Conservation (phyloP, 345 rosid species). For the Aethionema arabicum region DNA sequence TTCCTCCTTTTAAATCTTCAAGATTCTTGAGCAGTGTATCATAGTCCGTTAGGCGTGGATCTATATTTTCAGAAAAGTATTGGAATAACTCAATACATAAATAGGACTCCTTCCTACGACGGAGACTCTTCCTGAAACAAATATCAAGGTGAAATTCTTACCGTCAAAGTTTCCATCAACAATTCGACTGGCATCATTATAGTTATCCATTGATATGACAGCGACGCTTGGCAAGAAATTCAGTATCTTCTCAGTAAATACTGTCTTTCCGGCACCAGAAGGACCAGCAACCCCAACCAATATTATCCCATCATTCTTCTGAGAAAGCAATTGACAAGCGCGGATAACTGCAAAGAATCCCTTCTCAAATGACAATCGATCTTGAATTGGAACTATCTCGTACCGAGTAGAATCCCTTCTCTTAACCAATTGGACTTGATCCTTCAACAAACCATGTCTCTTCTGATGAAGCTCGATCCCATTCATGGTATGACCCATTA, state of each 20-base stretch:
- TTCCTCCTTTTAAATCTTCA: constrained; percentile 76
- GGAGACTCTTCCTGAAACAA: not conserved
- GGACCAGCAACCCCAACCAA: constrained; percentile 95
- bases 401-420: constrained; percentile 67
- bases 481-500: constrained; percentile 56
- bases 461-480: constrained; percentile 56
- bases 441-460: constrained; percentile 75
- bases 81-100: constrained; percentile 14
- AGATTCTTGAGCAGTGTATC: constrained; percentile 84
- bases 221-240: constrained; percentile 87
- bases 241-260: constrained; percentile 87
- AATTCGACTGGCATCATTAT: constrained; percentile 83
- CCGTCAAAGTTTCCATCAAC: constrained; percentile 98
- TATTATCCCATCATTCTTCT: constrained; percentile 81
- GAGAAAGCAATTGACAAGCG: constrained; percentile 84
- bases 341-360: constrained; percentile 90
- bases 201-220: constrained; percentile 91
- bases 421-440: constrained; percentile 75
- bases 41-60: constrained; percentile 95
- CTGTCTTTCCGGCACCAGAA: constrained; percentile 99
- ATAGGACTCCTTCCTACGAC: constrained; percentile 11
- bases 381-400: constrained; percentile 72
- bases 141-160: constrained; percentile 28
- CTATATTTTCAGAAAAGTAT: constrained; percentile 42
- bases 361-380: constrained; percentile 79